Evolutionary conservation across 495 filamentous ascomycete species (phyloP).

Genomic region (Cetradonia linearis): DNA sequence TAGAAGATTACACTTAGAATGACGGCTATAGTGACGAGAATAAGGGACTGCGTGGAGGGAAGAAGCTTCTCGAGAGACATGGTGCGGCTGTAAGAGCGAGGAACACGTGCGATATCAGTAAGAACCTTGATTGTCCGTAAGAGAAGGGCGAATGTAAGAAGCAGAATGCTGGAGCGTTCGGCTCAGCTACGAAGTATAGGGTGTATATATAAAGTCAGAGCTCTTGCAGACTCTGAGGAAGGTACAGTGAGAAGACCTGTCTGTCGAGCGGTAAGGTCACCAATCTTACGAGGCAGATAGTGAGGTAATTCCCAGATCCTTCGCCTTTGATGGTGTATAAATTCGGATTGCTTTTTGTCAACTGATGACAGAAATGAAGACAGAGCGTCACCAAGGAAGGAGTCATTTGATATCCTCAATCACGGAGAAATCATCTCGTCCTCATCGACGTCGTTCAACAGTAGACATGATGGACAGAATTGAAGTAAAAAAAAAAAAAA

Average conservation of each 20-base stretch:
- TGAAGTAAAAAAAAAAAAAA: background rate
- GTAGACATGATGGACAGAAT: background rate
- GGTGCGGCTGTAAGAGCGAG: background rate
- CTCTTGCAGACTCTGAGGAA: background rate
- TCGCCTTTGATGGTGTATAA: background rate
- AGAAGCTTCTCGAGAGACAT: conserved; percentile 2
- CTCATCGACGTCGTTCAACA: background rate
- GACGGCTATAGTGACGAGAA: conserved; percentile 13
- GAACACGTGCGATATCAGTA: background rate
- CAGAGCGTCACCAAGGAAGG: background rate
- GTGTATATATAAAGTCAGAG: background rate
- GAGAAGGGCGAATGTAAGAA: background rate
- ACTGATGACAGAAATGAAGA: no score
- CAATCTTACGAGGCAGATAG: background rate
- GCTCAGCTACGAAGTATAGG: background rate
- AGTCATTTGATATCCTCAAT: background rate
- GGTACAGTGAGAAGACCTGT: background rate
- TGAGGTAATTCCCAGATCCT: background rate
- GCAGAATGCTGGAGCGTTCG: background rate
- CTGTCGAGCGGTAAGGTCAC: background rate
- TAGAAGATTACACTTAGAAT: conserved; percentile 23
- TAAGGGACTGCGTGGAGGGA: background rate
- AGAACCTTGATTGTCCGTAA: background rate
- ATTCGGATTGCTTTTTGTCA: no score
- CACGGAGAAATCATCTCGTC: background rate